A percentile compares a stretch with the other conserved stretches of the same genome.
These are phyloP conservation scores for Penicillium sp. DNA, from an alignment of 2,329 filamentous ascomycete species.

Conservation along the genomic window DNA sequence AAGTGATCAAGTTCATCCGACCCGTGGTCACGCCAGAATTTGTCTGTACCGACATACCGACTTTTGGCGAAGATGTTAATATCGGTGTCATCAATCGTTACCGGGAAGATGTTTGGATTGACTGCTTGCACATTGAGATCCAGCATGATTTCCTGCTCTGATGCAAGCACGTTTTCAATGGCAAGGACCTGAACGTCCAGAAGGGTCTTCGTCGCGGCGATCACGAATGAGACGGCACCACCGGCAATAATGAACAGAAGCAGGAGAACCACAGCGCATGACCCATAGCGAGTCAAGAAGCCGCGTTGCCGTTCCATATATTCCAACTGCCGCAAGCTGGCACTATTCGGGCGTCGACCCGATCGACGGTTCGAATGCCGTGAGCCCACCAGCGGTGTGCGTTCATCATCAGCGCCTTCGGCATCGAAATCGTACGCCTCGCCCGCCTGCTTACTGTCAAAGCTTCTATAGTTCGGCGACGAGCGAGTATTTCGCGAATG, in stretches of 20 bases:
- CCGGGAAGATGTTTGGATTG: constrained; percentile 88
- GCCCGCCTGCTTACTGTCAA: constrained; percentile 53
- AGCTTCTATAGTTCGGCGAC: constrained; percentile 45
- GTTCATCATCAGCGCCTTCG: constrained; percentile 76
- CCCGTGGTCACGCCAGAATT: constrained; percentile 36
- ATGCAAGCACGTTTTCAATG: constrained; percentile 85
- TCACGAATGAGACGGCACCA: constrained; percentile 81
- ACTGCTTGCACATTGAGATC: constrained; percentile 81
- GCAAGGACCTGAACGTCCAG: constrained; percentile 70
- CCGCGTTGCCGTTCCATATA: constrained; percentile 61
- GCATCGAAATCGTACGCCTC: constrained; percentile 75
- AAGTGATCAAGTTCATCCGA: constrained; percentile 22
- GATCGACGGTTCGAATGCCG: constrained; percentile 54
- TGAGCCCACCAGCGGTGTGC: constrained; percentile 69
- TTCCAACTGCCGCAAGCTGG: constrained; percentile 65
- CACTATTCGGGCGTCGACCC: constrained; percentile 51
- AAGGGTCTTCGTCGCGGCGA: constrained; percentile 85
- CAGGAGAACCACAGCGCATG: constrained; percentile 76
- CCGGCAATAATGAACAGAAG: constrained; percentile 76
- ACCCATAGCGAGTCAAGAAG: constrained; percentile 71
- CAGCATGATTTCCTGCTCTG: constrained; percentile 91
- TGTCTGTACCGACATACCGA: constrained; percentile 67
- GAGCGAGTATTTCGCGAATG: constrained; percentile 64
- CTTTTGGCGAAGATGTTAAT: constrained; percentile 94
- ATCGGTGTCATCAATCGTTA: constrained; percentile 80